These are phyloP conservation scores for Physcomitrellopsis africana DNA, from an alignment of 225 moss, liverwort and hornwort genomes.

Conservation along the genomic window DNA sequence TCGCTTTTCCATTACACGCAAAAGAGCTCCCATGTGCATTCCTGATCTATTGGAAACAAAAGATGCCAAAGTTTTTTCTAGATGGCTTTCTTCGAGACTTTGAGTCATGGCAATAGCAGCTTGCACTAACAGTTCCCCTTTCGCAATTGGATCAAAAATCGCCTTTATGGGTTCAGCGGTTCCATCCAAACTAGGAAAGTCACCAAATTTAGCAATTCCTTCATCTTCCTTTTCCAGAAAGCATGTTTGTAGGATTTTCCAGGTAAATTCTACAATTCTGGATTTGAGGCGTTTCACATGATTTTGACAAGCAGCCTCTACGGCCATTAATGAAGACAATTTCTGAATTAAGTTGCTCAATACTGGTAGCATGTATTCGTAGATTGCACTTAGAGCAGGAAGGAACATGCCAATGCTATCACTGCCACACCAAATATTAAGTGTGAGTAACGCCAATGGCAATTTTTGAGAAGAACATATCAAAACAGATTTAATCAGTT, in stretches of 20 bases:
- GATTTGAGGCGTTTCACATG: constrained; percentile 57
- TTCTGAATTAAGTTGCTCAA: constrained; percentile 43
- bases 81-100: constrained; percentile 51
- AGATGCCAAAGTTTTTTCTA: constrained; percentile 35
- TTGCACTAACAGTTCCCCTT: constrained; percentile 76
- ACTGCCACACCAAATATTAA: constrained; percentile 44
- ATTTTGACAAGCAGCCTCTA: constrained; percentile 37
- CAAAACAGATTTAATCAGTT: no score
- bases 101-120: constrained; percentile 73
- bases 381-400: constrained; percentile 65
- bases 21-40: constrained; percentile 61
- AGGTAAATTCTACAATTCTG: constrained; percentile 47
- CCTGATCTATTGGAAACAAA: constrained; percentile 41
- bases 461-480: no score
- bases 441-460: background rate
- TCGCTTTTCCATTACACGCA: constrained; percentile 64
- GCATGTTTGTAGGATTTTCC: constrained; percentile 56
- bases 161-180: constrained; percentile 30
- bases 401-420: constrained; percentile 79
- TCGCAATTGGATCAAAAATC: constrained; percentile 57
- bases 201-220: constrained; percentile 33
- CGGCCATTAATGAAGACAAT: constrained; percentile 14
- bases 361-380: constrained; percentile 76
- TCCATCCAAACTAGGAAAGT: constrained; percentile 60
- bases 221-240: constrained; percentile 54